Evolutionary conservation across 2,329 filamentous ascomycete species (phyloP), one percentile per base, ranked within the genome.

Genomic region (Huntiella moniliformis): DNA sequence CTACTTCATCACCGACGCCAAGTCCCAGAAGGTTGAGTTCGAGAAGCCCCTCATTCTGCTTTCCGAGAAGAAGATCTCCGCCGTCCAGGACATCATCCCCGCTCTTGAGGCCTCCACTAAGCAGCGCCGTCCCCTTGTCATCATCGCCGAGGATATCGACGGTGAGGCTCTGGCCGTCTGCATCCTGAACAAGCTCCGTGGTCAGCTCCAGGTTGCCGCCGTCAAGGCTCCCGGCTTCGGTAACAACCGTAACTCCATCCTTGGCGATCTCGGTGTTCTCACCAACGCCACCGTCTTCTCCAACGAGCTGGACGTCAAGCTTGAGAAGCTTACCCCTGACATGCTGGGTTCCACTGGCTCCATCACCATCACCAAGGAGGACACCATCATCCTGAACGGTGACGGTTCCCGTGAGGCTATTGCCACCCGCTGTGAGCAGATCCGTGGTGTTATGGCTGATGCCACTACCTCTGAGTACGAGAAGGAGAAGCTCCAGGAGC

Each of bases 401-500:
- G 86, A 94, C 59, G 91, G 91, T 53, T 81, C 70, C 79, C 95
- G 96, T 75, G 91, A 98, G 60, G 64, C 74, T 54, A 92, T 98
- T 58, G 67, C 82, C 53, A 86, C 95, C 73, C 83, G 91, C 62
- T 96, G 91, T 68, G 91, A 98, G 70, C 91, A 98, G 73, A 98
- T 98, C 67, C 87, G 91, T 56, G 87, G 88, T 55, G 86, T 96
- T 66, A 94, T 95, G 71, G 74, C 71, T 52, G 91, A 98, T 69
- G 82, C 88, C 54, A 79, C 75, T 56, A 98, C 91, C 53, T 95
- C 87, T 42, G 91, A 98, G 61, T 98, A 98, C 69, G 91, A 98
- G 77, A 96, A 95, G 77, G 91, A 98, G 82, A 98, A 98, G 79
- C 84, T 98, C 54, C 91, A 96, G 71, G 91, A 98, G 74, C 91